Percentiles rank a stretch among this genome's conserved stretches.
Evolutionary conservation across 441 rosid species (phyloP).

Genomic region (Corymbia calophylla): DNA sequence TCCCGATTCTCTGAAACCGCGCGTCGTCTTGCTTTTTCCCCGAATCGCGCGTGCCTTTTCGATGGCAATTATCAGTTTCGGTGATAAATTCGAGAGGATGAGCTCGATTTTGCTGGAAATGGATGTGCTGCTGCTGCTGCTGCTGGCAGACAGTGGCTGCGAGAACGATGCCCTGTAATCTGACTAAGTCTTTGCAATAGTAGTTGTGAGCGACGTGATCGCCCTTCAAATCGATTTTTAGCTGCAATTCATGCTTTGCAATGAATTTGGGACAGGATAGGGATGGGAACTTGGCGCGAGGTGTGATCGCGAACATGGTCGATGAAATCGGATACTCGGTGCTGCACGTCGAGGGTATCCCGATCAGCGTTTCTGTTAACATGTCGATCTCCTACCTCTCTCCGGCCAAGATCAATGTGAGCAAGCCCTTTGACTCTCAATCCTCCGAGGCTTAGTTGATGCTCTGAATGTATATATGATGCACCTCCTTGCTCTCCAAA

Average conservation of each 20-base stretch:
- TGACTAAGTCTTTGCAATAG: background rate
- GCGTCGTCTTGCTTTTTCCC: background rate
- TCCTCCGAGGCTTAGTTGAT: background rate
- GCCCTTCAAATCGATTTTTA: background rate
- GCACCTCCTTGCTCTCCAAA: background rate
- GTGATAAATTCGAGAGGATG: background rate
- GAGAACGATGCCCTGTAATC: background rate
- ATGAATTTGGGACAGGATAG: conserved; percentile 37
- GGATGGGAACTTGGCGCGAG: conserved; percentile 57
- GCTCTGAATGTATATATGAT: background rate
- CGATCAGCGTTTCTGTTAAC: conserved; percentile 67
- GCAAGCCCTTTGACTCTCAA: background rate
- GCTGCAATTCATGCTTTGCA: background rate
- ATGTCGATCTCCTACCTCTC: conserved; percentile 77
- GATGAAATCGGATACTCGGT: conserved; percentile 80
- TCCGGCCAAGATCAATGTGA: conserved; percentile 62
- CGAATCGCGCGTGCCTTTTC: background rate
- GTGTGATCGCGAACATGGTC: conserved; percentile 78
- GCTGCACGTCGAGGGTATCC: conserved; percentile 46
- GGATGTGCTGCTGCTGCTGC: background rate
- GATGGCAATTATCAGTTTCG: background rate
- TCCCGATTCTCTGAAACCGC: background rate
- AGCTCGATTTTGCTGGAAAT: background rate
- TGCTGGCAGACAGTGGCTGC: background rate
- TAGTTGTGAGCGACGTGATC: background rate